Percentiles rank a stretch among this genome's conserved stretches.
Evolutionary conservation across 371 early-diverging fungal genomes (phyloP).

Genomic region (Zychaea mexicana): DNA sequence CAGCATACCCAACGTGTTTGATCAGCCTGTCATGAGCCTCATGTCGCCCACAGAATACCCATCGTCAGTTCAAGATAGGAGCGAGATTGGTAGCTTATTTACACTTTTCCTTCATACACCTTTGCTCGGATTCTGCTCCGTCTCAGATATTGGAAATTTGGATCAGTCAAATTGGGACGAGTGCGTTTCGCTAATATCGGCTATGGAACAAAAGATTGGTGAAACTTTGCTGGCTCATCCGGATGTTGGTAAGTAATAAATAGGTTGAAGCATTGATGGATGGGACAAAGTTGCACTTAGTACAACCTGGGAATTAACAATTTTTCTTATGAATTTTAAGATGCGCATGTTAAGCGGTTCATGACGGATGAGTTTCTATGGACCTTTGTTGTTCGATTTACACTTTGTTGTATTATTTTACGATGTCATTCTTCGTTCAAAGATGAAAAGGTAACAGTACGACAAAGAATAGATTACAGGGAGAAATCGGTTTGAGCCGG

Average conservation of each 20-base stretch:
- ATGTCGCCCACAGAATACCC: conserved; percentile 92
- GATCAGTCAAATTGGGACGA: conserved; percentile 63
- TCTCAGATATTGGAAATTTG: conserved; percentile 67
- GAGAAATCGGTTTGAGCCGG: too few relatives aligned
- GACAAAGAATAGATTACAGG: too few relatives aligned
- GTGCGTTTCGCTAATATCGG: conserved; percentile 49
- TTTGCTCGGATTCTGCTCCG: conserved; percentile 69
- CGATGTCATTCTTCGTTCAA: conserved; percentile 61
- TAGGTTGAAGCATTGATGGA: background rate
- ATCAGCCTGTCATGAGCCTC: conserved; percentile 84
- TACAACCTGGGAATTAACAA: too few relatives aligned
- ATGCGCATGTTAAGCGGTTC: conserved; percentile 68
- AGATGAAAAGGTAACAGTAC: conserved; percentile 57
- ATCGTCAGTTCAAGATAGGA: conserved; percentile 73
- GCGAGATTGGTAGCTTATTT: conserved; percentile 87
- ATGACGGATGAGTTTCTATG: conserved; percentile 88
- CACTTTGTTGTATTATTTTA: conserved; percentile 73
- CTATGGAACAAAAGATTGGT: conserved; percentile 56
- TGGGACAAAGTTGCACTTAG: background rate
- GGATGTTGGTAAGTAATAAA: conserved; percentile 51
- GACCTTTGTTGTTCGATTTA: conserved; percentile 84
- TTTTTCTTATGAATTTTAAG: too few relatives aligned
- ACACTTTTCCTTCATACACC: conserved; percentile 91
- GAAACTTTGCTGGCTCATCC: conserved; percentile 48
- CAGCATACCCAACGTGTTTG: conserved; percentile 79